Percentiles rank a stretch among this genome's conserved stretches.
Evolutionary conservation across 805 yeast species (phyloP).

Genomic region (Candida palmyrensis): DNA sequence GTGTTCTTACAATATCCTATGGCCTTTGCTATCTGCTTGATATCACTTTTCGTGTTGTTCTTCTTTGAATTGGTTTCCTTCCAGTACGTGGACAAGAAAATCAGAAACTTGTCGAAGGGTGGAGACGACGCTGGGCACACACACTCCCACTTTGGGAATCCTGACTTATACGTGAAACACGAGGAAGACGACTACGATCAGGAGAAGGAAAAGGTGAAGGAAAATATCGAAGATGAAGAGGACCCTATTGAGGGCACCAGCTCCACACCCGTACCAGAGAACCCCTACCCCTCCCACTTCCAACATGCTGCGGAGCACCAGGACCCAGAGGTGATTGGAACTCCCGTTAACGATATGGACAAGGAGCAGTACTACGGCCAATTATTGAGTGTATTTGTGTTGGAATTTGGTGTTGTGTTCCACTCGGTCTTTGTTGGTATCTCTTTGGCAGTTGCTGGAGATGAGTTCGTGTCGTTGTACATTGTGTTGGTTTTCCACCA

Average conservation of each 20-base stretch:
- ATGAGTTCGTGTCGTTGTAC: constrained; percentile 22
- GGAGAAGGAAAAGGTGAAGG: constrained; percentile 5
- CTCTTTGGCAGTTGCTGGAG: constrained; percentile 27
- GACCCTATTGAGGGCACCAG: constrained; percentile 1
- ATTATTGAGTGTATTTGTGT: constrained; percentile 41
- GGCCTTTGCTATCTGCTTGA: constrained; percentile 50
- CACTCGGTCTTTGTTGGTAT: constrained; percentile 29
- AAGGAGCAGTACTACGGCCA: constrained; percentile 53
- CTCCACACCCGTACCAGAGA: constrained; percentile 4
- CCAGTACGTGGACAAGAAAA: constrained; percentile 36
- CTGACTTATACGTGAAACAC: constrained; percentile 23
- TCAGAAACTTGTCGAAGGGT: constrained; percentile 13
- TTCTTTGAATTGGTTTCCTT: constrained; percentile 48
- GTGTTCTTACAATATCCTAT: constrained; percentile 49
- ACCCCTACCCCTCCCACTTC: constrained; percentile 36
- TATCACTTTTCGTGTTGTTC: constrained; percentile 48
- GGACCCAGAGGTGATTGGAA: constrained; percentile 38
- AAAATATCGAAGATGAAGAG: background rate
- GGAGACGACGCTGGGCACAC: constrained; percentile 29
- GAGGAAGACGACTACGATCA: constrained; percentile 11
- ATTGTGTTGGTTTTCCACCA: constrained; percentile 28
- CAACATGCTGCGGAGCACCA: constrained; percentile 40
- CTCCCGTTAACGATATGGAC: constrained; percentile 27
- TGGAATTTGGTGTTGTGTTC: constrained; percentile 30
- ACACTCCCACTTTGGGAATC: constrained; percentile 55